Conservation (phyloP, 1,284 basidiomycete species). For the Waitea zeae region DNA sequence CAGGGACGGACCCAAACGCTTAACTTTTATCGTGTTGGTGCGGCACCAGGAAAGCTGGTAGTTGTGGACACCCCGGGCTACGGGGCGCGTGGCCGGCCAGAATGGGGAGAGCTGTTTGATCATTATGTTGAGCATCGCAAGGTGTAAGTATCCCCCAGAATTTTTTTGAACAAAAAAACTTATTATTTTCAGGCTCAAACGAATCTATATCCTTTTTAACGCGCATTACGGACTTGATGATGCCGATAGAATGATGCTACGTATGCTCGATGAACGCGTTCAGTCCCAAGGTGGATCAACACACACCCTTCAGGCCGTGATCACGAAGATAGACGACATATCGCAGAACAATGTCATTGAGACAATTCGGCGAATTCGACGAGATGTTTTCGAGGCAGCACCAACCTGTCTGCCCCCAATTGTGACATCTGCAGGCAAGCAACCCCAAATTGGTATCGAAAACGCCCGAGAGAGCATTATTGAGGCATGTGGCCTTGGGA, state of each 20-base stretch:
- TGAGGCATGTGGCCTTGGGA: conserved; percentile 31
- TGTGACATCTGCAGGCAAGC: conserved; percentile 31
- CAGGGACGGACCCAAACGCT: conserved; percentile 54
- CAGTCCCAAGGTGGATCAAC: conserved; percentile 19
- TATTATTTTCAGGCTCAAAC: conserved; percentile 29
- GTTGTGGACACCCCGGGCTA: conserved; percentile 68
- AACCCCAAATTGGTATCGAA: conserved; percentile 34
- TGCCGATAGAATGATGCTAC: conserved; percentile 43
- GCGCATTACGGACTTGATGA: conserved; percentile 41
- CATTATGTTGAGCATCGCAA: conserved; percentile 38
- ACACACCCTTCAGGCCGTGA: conserved; percentile 47
- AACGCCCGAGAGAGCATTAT: conserved; percentile 34
- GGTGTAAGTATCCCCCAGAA: conserved; percentile 24
- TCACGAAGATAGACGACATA: conserved; percentile 52
- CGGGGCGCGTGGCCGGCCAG: conserved; percentile 47
- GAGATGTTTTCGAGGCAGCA: conserved; percentile 29
- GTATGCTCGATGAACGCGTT: conserved; percentile 22
- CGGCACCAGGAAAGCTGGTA: conserved; percentile 34
- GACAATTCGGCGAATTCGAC: conserved; percentile 13
- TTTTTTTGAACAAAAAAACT: conserved; percentile 1
- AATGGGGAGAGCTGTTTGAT: conserved; percentile 57
- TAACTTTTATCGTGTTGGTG: conserved; percentile 53
- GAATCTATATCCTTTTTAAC: conserved; percentile 55
- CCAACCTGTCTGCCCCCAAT: conserved; percentile 49
- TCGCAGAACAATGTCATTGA: conserved; percentile 15